These are phyloP conservation scores for Mortierella sp. DNA, from an alignment of 371 early-diverging fungal genomes.

Conservation along the genomic window DNA sequence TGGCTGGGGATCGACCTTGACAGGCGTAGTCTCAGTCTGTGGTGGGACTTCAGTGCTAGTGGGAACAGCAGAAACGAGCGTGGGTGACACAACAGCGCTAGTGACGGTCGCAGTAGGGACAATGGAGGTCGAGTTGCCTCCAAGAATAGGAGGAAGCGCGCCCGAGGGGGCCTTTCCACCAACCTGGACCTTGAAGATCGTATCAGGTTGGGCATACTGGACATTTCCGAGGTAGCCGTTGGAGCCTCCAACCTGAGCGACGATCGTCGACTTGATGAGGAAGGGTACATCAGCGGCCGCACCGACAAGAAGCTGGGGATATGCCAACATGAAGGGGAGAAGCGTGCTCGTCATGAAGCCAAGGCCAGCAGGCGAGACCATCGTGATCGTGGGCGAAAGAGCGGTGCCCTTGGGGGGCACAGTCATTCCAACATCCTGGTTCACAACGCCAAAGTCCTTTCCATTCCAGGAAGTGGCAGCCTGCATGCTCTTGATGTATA, in stretches of 20 bases:
- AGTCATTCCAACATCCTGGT: conserved; percentile 40
- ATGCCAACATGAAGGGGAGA: conserved; percentile 19
- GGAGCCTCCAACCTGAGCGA: conserved; percentile 34
- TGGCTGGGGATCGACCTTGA: background rate
- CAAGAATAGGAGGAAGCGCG: conserved; percentile 2
- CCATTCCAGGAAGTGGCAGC: conserved; percentile 30
- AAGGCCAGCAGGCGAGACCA: conserved; percentile 28
- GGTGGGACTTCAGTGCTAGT: background rate
- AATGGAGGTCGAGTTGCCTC: conserved; percentile 2
- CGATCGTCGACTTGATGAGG: conserved; percentile 44
- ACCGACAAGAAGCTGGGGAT: conserved; percentile 9
- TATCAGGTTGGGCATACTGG: conserved; percentile 20
- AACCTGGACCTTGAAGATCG: conserved; percentile 29
- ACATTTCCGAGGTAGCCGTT: conserved; percentile 44
- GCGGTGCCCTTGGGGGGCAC: conserved; percentile 26
- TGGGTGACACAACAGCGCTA: background rate
- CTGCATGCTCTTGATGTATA: conserved; percentile 51
- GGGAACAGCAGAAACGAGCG: background rate
- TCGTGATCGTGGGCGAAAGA: conserved; percentile 29
- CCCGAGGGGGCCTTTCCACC: conserved; percentile 3
- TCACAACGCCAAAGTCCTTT: conserved; percentile 29
- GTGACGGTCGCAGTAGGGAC: background rate
- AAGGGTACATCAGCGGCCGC: conserved; percentile 29
- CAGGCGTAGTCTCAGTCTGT: background rate
- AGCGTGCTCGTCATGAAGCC: conserved; percentile 18